phyloP scores from a whole-genome alignment of 1,284 basidiomycete species.

The Sanghuangporus sanghuang region DNA sequence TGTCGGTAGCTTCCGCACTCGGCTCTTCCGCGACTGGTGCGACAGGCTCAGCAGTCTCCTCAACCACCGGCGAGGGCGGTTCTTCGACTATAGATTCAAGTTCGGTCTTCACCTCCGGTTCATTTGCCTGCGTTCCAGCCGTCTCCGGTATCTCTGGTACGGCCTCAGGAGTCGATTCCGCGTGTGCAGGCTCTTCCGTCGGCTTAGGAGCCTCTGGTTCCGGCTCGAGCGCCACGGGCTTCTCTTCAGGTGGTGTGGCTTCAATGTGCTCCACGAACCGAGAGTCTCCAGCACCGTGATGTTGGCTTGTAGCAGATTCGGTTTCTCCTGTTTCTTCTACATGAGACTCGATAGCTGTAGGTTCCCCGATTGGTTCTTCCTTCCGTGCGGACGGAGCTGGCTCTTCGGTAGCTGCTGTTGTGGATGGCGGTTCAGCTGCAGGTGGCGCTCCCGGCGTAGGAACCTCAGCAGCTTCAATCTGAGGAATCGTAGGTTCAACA shows the following conservation, averaged over 20 bases:
- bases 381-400: neutral
- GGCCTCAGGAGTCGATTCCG: neutral
- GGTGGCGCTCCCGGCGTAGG: neutral
- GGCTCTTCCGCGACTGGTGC: neutral
- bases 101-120: neutral
- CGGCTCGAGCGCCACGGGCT: neutral
- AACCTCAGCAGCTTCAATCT: neutral
- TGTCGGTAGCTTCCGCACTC: neutral
- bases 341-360: neutral
- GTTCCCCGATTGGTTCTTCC: neutral
- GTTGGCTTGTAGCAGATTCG: neutral
- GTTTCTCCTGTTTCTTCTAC: neutral
- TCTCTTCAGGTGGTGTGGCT: constrained; percentile 1
- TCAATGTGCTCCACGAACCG: constrained; percentile 16
- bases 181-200: neutral
- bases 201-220: neutral
- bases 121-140: too few relatives aligned
- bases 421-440: neutral
- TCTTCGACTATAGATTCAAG: neutral
- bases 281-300: constrained; percentile 12
- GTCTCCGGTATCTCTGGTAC: neutral
- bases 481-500: neutral
- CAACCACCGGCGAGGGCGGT: neutral
- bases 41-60: neutral
- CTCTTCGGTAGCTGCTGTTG: neutral